Base-by-base conservation (phyloP, 2,329 filamentous ascomycete genomes). In the Neospermospora avenae region DNA sequence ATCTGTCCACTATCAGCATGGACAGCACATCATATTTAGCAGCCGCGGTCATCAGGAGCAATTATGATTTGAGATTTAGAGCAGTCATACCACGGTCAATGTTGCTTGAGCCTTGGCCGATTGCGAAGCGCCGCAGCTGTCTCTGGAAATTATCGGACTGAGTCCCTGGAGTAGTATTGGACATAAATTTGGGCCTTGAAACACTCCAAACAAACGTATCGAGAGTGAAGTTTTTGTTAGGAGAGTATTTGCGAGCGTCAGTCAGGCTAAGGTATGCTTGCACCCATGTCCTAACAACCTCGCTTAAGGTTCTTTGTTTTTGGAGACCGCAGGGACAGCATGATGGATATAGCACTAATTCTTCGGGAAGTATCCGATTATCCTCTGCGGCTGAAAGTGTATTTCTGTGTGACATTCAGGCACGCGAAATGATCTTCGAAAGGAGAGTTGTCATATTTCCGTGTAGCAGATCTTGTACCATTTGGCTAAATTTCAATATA, bases 21-120 rank as follows among this genome's bases (percentile, higher is more conserved):
- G 55, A 16, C 13, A 34, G 55, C 25, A 54, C 31, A 20, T 25
- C 24, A 22, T 31, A 55, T 54, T 61, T 55, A 57, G 6, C 46
- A 61, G 59, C 59, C 59, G 55, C 18, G 20, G 55, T 55, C 25
- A 14, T n/a, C 20, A 28, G 37, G 31, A 31, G 24, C 41, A 10
- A 35, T 18, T 22, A 28, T 60, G 25, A 35, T 56, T 48, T 53
- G 10, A 18, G 39, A 48, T 42, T 31, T 14, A 57, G 53, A 48
- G 8, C 24, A 51, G 31, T 51, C 48, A 49, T 51, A 35, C 35
- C 28, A 34, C 13, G 48, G 20, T 37, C 11, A 25, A 51, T 37
- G n/a, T 51, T n/a, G 10, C 31, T n/a, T n/a, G n/a, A n/a, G n/a
- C n/a, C n/a, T n/a, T 28, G 20, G 24, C 14, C 16, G 11, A 10